Evolutionary conservation across 768 basidiomycete species (phyloP), one percentile per base, ranked within the genome.

Genomic region (Amanita exitialis): DNA sequence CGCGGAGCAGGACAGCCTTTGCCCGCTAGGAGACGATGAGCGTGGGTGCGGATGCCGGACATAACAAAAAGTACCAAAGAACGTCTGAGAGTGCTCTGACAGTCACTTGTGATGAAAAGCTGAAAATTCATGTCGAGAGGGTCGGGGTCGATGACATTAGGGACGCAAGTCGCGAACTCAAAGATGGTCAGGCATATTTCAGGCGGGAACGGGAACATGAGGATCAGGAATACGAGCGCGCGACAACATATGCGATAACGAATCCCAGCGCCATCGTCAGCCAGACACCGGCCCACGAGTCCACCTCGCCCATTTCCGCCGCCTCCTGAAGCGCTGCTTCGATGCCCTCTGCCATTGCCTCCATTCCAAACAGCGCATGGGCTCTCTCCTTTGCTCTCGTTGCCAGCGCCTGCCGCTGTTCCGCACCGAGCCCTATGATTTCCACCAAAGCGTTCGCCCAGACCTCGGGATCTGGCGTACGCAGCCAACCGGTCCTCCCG

Each of bases 401-500:
- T 1, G 74, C 72, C 56, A 97, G 62, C 7, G 63, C 67, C 20
- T 59, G 54, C 25, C 83, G 66, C 41, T 81, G 76, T 1, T 57
- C 60, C 0, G 57, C 41, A 2, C 62, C 49, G 54, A 86, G 60
- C 12, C 58, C 55, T 16, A 83, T 69, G 39, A 96, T 81, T 41
- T 82, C 76, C 3, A 56, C 46, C 38, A 97, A 61, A 2, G 82
- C 82, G 6, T 74, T 67, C 1, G 86, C 78, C 95, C 95, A 97
- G 3, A 74, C 62, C 1, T 73, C 68, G 0, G 80, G 59, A 16
- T 79, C 72, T 0, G 92, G 86, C 1, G 67, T 53, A 16, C 82
- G 72, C 15, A 96, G 71, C 79, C 89, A 86, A 0, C 93, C 95
- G 0, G 94, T 96, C 23, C 79, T 72, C 45, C 72, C 71, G 4